These are phyloP conservation scores for Salix arbutifolia DNA, from an alignment of 345 rosid genomes.

Conservation along the genomic window DNA sequence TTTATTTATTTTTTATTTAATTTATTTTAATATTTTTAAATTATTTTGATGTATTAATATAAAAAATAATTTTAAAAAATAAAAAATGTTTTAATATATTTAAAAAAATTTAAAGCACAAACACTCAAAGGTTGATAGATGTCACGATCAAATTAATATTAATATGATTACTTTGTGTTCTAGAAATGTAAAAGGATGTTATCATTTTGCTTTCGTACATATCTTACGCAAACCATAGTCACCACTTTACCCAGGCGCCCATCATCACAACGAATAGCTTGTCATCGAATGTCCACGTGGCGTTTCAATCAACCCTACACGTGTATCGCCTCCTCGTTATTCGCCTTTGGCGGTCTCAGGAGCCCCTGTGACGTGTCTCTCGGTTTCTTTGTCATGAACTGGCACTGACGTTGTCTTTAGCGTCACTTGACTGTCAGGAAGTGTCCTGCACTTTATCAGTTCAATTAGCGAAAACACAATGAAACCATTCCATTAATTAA, in stretches of 20 bases:
- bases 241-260: not conserved
- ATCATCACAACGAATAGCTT: not conserved
- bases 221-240: not conserved
- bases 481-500: too few species aligned
- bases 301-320: slow-evolving; percentile 6
- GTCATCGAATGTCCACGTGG: not conserved
- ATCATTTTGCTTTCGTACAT: not conserved
- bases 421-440: not conserved
- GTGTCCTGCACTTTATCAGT: not conserved
- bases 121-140: not conserved
- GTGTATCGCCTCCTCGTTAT: slow-evolving; percentile 5
- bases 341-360: not conserved
- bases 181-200: not conserved
- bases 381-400: slow-evolving; percentile 3
- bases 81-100: too few species aligned
- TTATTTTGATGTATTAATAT: too few species aligned
- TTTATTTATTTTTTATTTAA: too few species aligned
- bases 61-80: too few species aligned
- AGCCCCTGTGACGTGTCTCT: not conserved
- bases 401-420: slow-evolving; percentile 18
- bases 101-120: too few species aligned
- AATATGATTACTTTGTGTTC: slow-evolving; percentile 3
- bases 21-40: too few species aligned
- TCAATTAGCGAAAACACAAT: too few species aligned
- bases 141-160: not conserved